These are phyloP conservation scores for Venturia nashicola DNA, from an alignment of 2,329 filamentous ascomycete genomes.

Conservation along the genomic window DNA sequence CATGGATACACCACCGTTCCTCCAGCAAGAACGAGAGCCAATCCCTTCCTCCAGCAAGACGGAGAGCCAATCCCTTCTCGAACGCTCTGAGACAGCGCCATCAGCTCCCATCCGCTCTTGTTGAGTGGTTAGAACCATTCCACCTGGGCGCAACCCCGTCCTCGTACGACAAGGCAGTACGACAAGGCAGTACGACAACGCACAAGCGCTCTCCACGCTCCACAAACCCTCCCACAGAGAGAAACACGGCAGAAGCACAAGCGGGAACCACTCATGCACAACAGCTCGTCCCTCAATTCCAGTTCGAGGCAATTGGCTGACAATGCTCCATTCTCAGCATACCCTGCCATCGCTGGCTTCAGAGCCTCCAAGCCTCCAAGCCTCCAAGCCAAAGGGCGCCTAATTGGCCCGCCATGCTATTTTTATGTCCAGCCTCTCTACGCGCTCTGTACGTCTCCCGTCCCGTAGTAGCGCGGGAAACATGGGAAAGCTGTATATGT, in stretches of 20 bases:
- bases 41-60: neutral
- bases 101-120: neutral
- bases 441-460: neutral
- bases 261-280: neutral
- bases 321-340: neutral
- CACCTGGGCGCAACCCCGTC: too few species aligned
- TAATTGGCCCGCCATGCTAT: slow-evolving; percentile 1
- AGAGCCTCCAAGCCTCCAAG: too few species aligned
- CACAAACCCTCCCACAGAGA: neutral
- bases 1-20: too few species aligned
- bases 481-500: slow-evolving; percentile 5
- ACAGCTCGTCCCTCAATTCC: too few species aligned
- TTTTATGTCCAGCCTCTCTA: neutral
- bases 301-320: neutral
- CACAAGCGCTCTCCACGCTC: neutral
- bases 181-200: too few species aligned
- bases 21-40: neutral
- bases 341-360: too few species aligned
- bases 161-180: too few species aligned
- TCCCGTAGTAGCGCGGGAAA: neutral
- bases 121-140: too few species aligned
- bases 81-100: too few species aligned
- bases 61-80: too few species aligned
- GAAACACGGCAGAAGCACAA: neutral
- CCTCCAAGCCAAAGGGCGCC: neutral